These are phyloP conservation scores for Ceratocystis colombiana DNA, from an alignment of 2,329 filamentous ascomycete genomes.

Conservation along the genomic window DNA sequence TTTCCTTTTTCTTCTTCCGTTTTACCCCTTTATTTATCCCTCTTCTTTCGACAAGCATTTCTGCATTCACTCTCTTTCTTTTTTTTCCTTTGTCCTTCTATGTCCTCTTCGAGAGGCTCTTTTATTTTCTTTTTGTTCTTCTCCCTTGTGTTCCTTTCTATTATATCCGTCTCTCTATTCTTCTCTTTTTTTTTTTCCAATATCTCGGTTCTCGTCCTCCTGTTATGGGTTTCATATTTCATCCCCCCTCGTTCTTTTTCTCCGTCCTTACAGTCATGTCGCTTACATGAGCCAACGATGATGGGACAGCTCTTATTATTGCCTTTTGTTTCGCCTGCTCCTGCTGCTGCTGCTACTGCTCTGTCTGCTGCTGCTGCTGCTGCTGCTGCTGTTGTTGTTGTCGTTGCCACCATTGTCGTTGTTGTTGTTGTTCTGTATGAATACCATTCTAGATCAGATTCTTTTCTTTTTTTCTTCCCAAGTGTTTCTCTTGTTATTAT, in stretches of 20 bases:
- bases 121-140: background rate
- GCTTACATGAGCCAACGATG: conserved; percentile 21
- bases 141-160: background rate
- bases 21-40: background rate
- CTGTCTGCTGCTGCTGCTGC: no score
- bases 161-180: conserved; percentile 10
- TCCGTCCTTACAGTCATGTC: conserved; percentile 16
- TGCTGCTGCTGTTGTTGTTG: no score
- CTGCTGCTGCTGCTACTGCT: no score
- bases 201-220: background rate
- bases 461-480: background rate
- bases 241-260: background rate
- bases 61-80: background rate
- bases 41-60: background rate
- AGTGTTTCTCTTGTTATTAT: no score
- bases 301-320: conserved; percentile 9
- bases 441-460: conserved; percentile 14
- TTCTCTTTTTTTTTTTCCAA: conserved; percentile 8
- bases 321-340: no score
- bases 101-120: background rate
- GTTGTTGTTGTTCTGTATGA: conserved; percentile 16
- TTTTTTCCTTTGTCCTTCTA: conserved; percentile 1
- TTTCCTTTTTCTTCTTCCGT: conserved; percentile 7
- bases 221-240: background rate
- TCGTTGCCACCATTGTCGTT: background rate